Evolutionary conservation across 2,329 filamentous ascomycete genomes (phyloP), one percentile per base, ranked within the genome.

Genomic region (Cytospora paraplurivora): DNA sequence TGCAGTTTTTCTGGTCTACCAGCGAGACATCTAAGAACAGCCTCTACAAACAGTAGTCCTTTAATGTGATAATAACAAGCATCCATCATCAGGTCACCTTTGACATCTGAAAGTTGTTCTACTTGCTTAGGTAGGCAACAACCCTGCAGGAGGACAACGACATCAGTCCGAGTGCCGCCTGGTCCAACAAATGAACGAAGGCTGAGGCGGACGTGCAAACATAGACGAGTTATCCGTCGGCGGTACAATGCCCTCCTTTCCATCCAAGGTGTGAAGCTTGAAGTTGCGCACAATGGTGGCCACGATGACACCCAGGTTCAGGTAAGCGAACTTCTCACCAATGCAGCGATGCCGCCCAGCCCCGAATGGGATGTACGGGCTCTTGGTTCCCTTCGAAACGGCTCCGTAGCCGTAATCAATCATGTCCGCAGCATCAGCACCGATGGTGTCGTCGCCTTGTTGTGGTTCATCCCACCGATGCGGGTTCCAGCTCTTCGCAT

Each of bases 241-340:
- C 1, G 88, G 83, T 1, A 59, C 57, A 44, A 91, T 82, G 0
- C 79, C 77, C 60, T 77, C 77, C 60, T 77, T 80, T 0, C 83
- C 86, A 60, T 85, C 81, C 6, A 83, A 67, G 52, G 87, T 88
- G 55, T 72, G 76, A 52, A 91, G 78, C 71, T 81, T 85, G 71
- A 91, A 83, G 55, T 85, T 77, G 12, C 87, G 77, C 11, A 91
- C 82, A 65, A 91, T 73, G 0, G 82, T 85, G 0, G 82, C 81
- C 32, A 91, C 75, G 65, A 92, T 90, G 10, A 85, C 85, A 17
- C 82, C 81, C 50, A 92, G 72, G 71, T 92, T 89, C 52, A 89
- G 75, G 69, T 91, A 91, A 0, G 89, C 88, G 73, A 91, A 92
- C 72, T 90, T 88, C 77, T 92, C 89, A 19, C 89, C 89, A 64